A percentile compares a stretch with the other conserved stretches of the same genome.
These are phyloP conservation scores for Wickerhamomyces bovis DNA, from an alignment of 805 yeast species.

Conservation along the genomic window DNA sequence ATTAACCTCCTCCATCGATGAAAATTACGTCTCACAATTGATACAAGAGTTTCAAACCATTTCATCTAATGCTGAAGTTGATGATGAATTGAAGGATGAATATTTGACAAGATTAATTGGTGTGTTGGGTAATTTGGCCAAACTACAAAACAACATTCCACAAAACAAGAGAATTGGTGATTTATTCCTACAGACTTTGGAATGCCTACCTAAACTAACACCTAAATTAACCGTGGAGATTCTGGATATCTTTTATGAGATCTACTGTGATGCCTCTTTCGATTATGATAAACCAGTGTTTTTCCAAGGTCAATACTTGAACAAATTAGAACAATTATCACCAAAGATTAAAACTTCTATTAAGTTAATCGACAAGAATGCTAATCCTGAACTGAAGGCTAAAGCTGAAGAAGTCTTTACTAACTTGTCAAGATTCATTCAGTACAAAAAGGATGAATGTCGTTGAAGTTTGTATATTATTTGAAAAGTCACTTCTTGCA, in stretches of 20 bases:
- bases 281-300: constrained; percentile 66
- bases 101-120: constrained; percentile 41
- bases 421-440: constrained; percentile 70
- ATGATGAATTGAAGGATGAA: constrained; percentile 30
- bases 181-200: constrained; percentile 33
- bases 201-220: constrained; percentile 22
- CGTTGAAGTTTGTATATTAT: background rate
- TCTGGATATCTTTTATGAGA: constrained; percentile 63
- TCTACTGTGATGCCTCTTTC: constrained; percentile 68
- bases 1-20: constrained; percentile 11
- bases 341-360: constrained; percentile 46
- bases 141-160: constrained; percentile 37
- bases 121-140: constrained; percentile 46
- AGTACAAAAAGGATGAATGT: constrained; percentile 55
- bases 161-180: constrained; percentile 40
- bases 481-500: background rate
- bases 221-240: constrained; percentile 49
- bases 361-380: constrained; percentile 64
- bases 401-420: constrained; percentile 60
- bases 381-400: constrained; percentile 47
- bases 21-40: constrained; percentile 22
- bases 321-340: constrained; percentile 34
- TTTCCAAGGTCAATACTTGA: constrained; percentile 44
- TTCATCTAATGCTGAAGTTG: constrained; percentile 10
- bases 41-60: constrained; percentile 18